Conservation (phyloP, 495 filamentous ascomycete genomes). For the Lepidopterella palustris region DNA sequence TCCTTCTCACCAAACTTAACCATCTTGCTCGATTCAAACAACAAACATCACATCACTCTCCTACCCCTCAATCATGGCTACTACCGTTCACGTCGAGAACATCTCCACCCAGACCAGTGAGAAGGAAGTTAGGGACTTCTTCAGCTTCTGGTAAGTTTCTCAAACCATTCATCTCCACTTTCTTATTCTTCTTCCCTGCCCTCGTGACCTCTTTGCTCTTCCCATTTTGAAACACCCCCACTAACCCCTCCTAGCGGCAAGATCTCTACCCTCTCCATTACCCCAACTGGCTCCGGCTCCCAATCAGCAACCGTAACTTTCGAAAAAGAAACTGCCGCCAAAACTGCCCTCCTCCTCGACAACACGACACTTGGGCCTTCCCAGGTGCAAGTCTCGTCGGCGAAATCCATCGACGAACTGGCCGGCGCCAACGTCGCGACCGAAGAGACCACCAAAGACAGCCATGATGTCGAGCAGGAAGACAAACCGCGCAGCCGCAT, state of each 20-base stretch:
- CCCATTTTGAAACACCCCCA: neutral
- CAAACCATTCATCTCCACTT: neutral
- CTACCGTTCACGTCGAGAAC: slow-evolving; percentile 55
- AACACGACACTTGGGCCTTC: slow-evolving; percentile 83
- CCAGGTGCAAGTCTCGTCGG: slow-evolving; percentile 68
- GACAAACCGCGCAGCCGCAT: slow-evolving; percentile 93
- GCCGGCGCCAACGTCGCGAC: slow-evolving; percentile 38
- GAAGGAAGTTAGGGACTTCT: slow-evolving; percentile 92
- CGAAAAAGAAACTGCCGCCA: slow-evolving; percentile 90
- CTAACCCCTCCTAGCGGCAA: slow-evolving; percentile 63
- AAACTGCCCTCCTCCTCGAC: slow-evolving; percentile 93
- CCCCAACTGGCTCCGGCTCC: slow-evolving; percentile 51
- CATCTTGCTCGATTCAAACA: too few relatives aligned
- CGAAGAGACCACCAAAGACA: slow-evolving; percentile 38
- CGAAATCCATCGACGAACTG: slow-evolving; percentile 58
- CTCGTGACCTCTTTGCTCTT: neutral
- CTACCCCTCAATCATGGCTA: neutral
- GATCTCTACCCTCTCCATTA: slow-evolving; percentile 74
- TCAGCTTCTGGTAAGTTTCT: slow-evolving; percentile 84
- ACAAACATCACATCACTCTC: too few relatives aligned
- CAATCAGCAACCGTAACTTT: slow-evolving; percentile 89
- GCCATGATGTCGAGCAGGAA: slow-evolving; percentile 74
- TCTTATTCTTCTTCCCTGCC: neutral
- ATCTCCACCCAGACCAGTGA: slow-evolving; percentile 74
- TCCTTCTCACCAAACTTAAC: too few relatives aligned